Conservation (phyloP, 2,329 filamentous ascomycete genomes). For the Ambrosiella cleistominuta region DNA sequence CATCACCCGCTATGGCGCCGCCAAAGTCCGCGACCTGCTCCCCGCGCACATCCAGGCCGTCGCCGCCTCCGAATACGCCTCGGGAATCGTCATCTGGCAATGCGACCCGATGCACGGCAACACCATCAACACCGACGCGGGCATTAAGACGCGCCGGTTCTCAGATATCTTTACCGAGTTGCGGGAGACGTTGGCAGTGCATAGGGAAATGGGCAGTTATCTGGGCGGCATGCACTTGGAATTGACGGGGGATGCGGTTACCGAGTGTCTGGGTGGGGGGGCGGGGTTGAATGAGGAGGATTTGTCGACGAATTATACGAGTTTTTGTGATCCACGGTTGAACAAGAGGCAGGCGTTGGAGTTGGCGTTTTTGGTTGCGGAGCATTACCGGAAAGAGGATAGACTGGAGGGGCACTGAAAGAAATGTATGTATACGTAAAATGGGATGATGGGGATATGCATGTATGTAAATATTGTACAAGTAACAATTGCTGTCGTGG, state of each 20-base stretch:
- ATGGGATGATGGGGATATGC: not conserved
- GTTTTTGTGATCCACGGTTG: slow-evolving; percentile 83
- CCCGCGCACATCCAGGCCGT: slow-evolving; percentile 79
- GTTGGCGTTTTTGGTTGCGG: slow-evolving; percentile 81
- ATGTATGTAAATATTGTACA: not conserved
- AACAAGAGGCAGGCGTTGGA: slow-evolving; percentile 98
- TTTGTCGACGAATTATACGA: slow-evolving; percentile 78
- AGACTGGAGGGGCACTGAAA: slow-evolving; percentile 6
- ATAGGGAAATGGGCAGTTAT: slow-evolving; percentile 67
- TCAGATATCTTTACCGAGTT: slow-evolving; percentile 79
- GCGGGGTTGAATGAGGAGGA: slow-evolving; percentile 78
- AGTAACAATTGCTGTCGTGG: not conserved
- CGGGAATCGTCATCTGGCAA: slow-evolving; percentile 66
- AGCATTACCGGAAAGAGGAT: slow-evolving; percentile 41
- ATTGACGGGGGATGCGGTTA: slow-evolving; percentile 87
- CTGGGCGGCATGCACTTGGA: slow-evolving; percentile 90
- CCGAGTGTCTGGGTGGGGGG: slow-evolving; percentile 84
- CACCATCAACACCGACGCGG: slow-evolving; percentile 48
- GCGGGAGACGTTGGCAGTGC: slow-evolving; percentile 64
- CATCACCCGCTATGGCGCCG: slow-evolving; percentile 84
- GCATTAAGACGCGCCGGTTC: slow-evolving; percentile 87
- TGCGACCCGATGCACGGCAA: slow-evolving; percentile 98
- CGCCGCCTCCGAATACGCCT: slow-evolving; percentile 51
- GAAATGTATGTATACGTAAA: not conserved
- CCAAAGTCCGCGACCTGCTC: slow-evolving; percentile 56